A percentile compares a stretch with the other conserved stretches of the same genome.
Conservation (phyloP, 2,329 filamentous ascomycete genomes). For the Pseudogymnoascus sp. region DNA sequence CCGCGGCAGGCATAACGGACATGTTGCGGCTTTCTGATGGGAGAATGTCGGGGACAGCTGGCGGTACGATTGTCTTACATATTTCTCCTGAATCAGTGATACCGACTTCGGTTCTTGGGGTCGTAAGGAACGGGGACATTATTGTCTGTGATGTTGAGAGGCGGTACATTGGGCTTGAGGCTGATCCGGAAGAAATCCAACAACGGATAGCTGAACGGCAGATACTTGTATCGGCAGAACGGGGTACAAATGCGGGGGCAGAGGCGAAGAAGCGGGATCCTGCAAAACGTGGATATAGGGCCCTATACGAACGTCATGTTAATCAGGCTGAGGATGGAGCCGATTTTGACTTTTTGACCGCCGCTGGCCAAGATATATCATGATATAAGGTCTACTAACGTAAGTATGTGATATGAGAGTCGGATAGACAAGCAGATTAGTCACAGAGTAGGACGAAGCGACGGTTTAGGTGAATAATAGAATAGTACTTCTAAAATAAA, state of each 20-base stretch:
- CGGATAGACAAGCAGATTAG: background rate
- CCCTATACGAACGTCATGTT: constrained; percentile 50
- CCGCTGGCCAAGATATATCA: constrained; percentile 29
- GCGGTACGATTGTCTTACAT: constrained; percentile 46
- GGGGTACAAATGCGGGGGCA: constrained; percentile 10
- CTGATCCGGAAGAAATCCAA: constrained; percentile 22
- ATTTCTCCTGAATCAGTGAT: constrained; percentile 44
- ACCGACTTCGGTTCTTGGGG: constrained; percentile 39
- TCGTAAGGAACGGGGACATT: constrained; percentile 40
- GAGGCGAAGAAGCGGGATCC: constrained; percentile 24
- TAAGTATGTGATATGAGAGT: background rate
- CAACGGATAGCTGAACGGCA: constrained; percentile 17
- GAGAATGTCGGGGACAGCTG: constrained; percentile 47
- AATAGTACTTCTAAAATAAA: background rate
- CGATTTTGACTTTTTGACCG: constrained; percentile 55
- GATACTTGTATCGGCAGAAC: constrained; percentile 15
- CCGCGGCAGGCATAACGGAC: constrained; percentile 38
- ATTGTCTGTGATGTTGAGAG: constrained; percentile 39
- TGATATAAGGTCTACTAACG: constrained; percentile 33
- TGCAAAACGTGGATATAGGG: constrained; percentile 48
- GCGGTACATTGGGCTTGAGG: constrained; percentile 33
- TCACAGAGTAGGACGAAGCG: background rate
- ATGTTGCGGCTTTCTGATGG: constrained; percentile 48
- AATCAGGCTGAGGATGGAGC: constrained; percentile 52
- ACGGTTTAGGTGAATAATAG: background rate